phyloP scores from a whole-genome alignment of 2,329 filamentous ascomycete species.

The Beauveria medogensis region DNA sequence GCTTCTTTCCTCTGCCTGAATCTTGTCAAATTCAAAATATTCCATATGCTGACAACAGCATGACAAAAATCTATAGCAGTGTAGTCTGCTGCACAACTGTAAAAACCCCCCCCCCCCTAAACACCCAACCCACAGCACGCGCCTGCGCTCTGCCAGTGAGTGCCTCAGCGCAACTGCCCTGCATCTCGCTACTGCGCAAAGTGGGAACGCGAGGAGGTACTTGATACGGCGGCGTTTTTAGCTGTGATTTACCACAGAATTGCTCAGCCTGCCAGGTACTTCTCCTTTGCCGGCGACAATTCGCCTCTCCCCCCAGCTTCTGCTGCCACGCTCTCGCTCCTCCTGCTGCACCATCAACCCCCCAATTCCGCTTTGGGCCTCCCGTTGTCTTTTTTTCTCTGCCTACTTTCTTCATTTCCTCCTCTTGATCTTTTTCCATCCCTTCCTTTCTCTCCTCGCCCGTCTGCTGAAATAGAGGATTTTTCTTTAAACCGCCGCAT shows the following conservation, averaged over 20 bases:
- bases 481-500: slow-evolving; percentile 23
- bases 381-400: slow-evolving; percentile 7
- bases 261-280: neutral
- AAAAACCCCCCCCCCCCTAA: neutral
- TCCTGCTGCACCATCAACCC: slow-evolving; percentile 6
- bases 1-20: too few species aligned
- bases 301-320: neutral
- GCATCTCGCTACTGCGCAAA: neutral
- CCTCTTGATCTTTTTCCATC: neutral
- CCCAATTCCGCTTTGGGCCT: slow-evolving; percentile 9
- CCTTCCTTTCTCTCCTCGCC: slow-evolving; percentile 8
- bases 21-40: too few species aligned
- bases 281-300: neutral
- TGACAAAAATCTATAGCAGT: too few species aligned
- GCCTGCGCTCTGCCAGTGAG: neutral
- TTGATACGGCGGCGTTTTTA: neutral
- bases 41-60: too few species aligned
- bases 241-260: neutral
- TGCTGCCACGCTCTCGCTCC: neutral
- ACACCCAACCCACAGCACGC: neutral
- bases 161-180: neutral
- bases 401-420: slow-evolving; percentile 3
- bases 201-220: slow-evolving; percentile 2
- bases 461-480: slow-evolving; percentile 1
- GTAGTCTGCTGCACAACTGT: neutral